phyloP scores from a whole-genome alignment of 345 rosid species.

The Linum lewisii region DNA sequence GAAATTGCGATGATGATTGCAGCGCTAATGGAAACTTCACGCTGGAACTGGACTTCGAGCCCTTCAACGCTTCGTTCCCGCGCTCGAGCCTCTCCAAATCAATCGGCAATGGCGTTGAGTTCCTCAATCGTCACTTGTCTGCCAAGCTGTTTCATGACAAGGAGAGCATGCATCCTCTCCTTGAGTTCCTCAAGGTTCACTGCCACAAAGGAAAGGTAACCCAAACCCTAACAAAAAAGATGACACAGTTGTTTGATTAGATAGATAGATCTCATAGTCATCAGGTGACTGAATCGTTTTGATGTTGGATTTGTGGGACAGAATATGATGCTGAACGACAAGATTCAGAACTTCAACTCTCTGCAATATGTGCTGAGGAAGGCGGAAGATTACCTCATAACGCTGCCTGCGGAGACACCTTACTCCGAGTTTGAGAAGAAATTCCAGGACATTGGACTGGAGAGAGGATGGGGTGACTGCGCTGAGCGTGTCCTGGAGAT shows the following conservation, averaged over 20 bases:
- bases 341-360: slow-evolving; percentile 49
- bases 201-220: slow-evolving; percentile 73
- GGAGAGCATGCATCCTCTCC: slow-evolving; percentile 85
- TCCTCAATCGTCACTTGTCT: slow-evolving; percentile 92
- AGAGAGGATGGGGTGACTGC: slow-evolving; percentile 93
- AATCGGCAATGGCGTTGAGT: slow-evolving; percentile 93
- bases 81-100: slow-evolving; percentile 83
- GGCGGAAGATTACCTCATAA: slow-evolving; percentile 73
- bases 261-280: too few species aligned
- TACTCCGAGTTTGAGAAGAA: slow-evolving; percentile 51
- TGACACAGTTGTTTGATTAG: neutral
- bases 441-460: slow-evolving; percentile 90
- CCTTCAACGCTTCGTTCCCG: slow-evolving; percentile 78
- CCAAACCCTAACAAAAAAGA: too few species aligned
- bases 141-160: slow-evolving; percentile 94
- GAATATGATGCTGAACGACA: slow-evolving; percentile 76
- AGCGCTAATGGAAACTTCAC: slow-evolving; percentile 72
- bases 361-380: slow-evolving; percentile 70
- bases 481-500: slow-evolving; percentile 72
- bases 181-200: slow-evolving; percentile 78
- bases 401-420: slow-evolving; percentile 43
- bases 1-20: slow-evolving; percentile 6
- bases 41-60: slow-evolving; percentile 93
- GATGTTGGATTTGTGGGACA: slow-evolving; percentile 26
- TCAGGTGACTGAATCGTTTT: neutral